phyloP scores from a whole-genome alignment of 352 stramenopile genomes.

The Thalassiosira mediterranea region DNA sequence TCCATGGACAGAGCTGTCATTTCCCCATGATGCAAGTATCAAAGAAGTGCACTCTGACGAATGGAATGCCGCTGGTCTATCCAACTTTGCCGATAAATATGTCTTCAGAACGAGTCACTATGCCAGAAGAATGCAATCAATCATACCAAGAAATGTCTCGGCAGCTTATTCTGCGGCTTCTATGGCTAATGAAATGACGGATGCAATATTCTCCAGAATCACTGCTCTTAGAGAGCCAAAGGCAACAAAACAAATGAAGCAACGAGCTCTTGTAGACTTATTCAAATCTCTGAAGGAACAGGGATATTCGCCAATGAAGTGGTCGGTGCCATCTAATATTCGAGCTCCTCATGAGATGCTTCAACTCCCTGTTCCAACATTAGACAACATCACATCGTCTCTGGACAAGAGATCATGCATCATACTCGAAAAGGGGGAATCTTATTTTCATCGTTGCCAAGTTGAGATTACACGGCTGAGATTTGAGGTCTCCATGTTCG shows the following conservation, averaged over 20 bases:
- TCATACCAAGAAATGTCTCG: constrained; percentile 43
- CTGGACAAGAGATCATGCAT: constrained; percentile 26
- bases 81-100: constrained; percentile 53
- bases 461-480: constrained; percentile 69
- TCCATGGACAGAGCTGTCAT: constrained; percentile 11
- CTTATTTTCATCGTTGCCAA: constrained; percentile 77
- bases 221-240: constrained; percentile 85
- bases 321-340: constrained; percentile 70
- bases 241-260: constrained; percentile 94
- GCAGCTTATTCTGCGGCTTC: constrained; percentile 72
- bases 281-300: constrained; percentile 84
- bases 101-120: constrained; percentile 60
- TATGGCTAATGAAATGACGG: constrained; percentile 89
- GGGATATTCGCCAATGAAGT: constrained; percentile 78
- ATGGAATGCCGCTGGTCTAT: constrained; percentile 40
- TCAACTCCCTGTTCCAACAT: constrained; percentile 67
- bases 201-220: constrained; percentile 96
- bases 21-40: constrained; percentile 13
- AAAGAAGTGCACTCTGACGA: constrained; percentile 38
- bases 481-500: constrained; percentile 74
- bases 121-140: constrained; percentile 69
- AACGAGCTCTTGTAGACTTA: constrained; percentile 95
- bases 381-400: constrained; percentile 7
- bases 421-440: constrained; percentile 63
- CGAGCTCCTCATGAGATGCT: constrained; percentile 69